These are phyloP conservation scores for Trichoderma brevicompactum DNA, from an alignment of 2,329 filamentous ascomycete genomes.

Conservation along the genomic window DNA sequence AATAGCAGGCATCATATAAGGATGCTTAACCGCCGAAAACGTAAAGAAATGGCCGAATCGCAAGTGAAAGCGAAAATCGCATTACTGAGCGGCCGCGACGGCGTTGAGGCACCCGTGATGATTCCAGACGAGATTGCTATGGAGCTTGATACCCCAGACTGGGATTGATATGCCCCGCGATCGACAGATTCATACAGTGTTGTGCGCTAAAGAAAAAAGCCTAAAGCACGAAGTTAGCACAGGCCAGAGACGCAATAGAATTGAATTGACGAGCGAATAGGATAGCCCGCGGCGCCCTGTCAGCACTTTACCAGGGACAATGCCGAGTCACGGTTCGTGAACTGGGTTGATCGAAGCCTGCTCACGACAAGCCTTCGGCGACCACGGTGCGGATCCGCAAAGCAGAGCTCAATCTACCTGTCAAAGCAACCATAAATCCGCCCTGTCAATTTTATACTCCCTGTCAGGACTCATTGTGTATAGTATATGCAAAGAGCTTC, in stretches of 20 bases:
- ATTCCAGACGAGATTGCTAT: slow-evolving; percentile 3
- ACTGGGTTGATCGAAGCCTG: neutral
- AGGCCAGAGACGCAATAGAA: neutral
- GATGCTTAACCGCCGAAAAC: neutral
- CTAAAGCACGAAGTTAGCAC: neutral
- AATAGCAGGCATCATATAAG: neutral
- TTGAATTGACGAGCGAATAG: neutral
- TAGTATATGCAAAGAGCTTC: neutral
- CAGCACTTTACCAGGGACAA: neutral
- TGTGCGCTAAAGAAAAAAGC: neutral
- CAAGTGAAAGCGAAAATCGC: too few species aligned
- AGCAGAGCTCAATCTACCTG: neutral
- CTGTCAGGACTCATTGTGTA: neutral
- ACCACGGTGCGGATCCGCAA: neutral
- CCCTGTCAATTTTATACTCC: too few species aligned
- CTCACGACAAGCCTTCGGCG: neutral
- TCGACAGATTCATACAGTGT: slow-evolving; percentile 6
- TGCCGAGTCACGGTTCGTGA: slow-evolving; percentile 10
- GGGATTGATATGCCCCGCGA: slow-evolving; percentile 8
- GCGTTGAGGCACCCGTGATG: neutral
- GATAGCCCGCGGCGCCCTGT: neutral
- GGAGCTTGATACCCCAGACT: slow-evolving; percentile 22
- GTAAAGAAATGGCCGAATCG: neutral
- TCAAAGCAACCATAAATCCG: neutral
- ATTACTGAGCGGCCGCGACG: neutral